These are phyloP conservation scores for Hanseniaspora gamundiae DNA, from an alignment of 1,139 yeast genomes.

Conservation along the genomic window DNA sequence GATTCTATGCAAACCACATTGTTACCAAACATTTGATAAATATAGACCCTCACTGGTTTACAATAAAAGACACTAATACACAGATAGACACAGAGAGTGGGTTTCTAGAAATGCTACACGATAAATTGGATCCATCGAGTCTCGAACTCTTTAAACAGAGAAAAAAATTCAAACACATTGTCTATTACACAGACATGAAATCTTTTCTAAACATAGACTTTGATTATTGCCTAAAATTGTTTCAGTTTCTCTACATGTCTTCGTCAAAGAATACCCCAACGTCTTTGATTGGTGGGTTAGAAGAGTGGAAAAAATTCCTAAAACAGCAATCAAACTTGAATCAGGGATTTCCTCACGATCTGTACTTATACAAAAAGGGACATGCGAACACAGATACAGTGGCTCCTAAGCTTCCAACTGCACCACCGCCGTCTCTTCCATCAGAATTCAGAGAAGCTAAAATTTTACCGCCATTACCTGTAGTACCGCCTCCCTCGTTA, in stretches of 20 bases:
- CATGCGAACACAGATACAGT: background rate
- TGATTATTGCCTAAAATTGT: constrained; percentile 23
- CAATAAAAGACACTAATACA: constrained; percentile 1
- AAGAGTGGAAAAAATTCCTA: constrained; percentile 23
- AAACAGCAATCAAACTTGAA: constrained; percentile 13
- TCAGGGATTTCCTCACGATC: constrained; percentile 10
- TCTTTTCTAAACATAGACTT: constrained; percentile 25
- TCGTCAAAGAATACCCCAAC: constrained; percentile 16
- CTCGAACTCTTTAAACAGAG: constrained; percentile 33
- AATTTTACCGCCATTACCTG: no score
- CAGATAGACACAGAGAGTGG: constrained; percentile 27
- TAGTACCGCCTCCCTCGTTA: no score
- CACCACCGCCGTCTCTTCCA: background rate
- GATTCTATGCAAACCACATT: constrained; percentile 43
- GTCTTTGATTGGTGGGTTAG: constrained; percentile 22
- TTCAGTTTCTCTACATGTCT: constrained; percentile 18
- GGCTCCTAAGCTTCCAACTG: constrained; percentile 3
- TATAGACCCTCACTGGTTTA: constrained; percentile 42
- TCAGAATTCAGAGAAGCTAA: background rate
- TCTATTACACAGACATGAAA: constrained; percentile 36
- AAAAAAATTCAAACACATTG: constrained; percentile 38
- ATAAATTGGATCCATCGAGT: constrained; percentile 27
- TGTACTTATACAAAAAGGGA: constrained; percentile 16
- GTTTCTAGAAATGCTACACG: constrained; percentile 30
- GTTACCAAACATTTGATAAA: constrained; percentile 37